Percentiles rank a stretch among this genome's conserved stretches.
These are phyloP conservation scores for Trichoderma afroharzianum DNA, from an alignment of 2,329 filamentous ascomycete genomes.

Conservation along the genomic window DNA sequence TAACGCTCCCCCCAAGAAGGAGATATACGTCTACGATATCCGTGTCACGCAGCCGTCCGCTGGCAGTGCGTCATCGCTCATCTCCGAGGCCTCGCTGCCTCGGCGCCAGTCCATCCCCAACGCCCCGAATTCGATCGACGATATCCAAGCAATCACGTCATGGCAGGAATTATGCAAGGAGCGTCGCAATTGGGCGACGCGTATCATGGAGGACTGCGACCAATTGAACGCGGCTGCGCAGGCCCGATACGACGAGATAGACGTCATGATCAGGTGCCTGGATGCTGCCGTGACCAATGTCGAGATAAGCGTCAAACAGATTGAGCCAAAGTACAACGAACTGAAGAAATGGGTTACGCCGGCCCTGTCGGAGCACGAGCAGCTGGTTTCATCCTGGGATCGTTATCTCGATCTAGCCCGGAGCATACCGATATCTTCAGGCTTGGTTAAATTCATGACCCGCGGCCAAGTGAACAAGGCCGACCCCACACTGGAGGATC, in stretches of 20 bases:
- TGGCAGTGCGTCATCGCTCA: slow-evolving; percentile 40
- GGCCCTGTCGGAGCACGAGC: slow-evolving; percentile 64
- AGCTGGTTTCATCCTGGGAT: slow-evolving; percentile 64
- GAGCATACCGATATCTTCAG: slow-evolving; percentile 59
- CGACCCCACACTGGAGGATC: slow-evolving; percentile 64
- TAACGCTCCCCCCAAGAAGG: slow-evolving; percentile 53
- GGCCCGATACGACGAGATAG: slow-evolving; percentile 67
- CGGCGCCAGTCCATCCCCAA: slow-evolving; percentile 56
- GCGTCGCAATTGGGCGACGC: slow-evolving; percentile 74
- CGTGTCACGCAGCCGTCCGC: slow-evolving; percentile 61
- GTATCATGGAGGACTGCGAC: slow-evolving; percentile 65
- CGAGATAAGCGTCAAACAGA: slow-evolving; percentile 66
- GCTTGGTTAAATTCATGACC: slow-evolving; percentile 66
- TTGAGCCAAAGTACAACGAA: slow-evolving; percentile 69
- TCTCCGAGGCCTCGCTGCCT: slow-evolving; percentile 49
- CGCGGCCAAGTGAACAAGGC: slow-evolving; percentile 40
- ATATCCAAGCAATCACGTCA: slow-evolving; percentile 75
- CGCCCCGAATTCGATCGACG: slow-evolving; percentile 78
- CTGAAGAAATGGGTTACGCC: slow-evolving; percentile 67
- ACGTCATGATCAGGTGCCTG: slow-evolving; percentile 73
- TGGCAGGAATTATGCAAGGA: slow-evolving; percentile 86
- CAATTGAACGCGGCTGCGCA: slow-evolving; percentile 59
- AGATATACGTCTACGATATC: slow-evolving; percentile 91
- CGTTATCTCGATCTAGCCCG: slow-evolving; percentile 62
- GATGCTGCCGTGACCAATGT: slow-evolving; percentile 84